Evolutionary conservation across 176 grass and related monocot genomes (phyloP).

Genomic region (Juncus inflexus): DNA sequence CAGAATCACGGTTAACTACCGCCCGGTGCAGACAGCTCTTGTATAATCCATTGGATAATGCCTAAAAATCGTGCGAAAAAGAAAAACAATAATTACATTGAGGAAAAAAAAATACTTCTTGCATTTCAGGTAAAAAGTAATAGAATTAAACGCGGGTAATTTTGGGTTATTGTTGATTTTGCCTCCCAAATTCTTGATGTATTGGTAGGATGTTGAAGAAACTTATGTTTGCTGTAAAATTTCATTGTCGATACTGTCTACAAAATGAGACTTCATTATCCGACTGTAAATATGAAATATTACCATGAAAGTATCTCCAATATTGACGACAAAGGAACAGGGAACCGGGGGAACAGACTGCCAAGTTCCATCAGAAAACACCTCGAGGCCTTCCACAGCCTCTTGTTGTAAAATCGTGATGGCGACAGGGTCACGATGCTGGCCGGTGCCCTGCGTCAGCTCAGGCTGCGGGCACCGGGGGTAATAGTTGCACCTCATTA

Average conservation of each 20-base stretch:
- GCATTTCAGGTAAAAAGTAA: neutral
- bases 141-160: neutral
- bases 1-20: constrained; percentile 14
- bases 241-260: no score
- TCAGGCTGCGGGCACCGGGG: constrained; percentile 78
- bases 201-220: no score
- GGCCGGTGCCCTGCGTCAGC: constrained; percentile 65
- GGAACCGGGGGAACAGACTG: constrained; percentile 39
- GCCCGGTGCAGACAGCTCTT: constrained; percentile 35
- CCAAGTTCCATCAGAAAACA: constrained; percentile 52
- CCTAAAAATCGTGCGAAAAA: constrained; percentile 16
- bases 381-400: constrained; percentile 57
- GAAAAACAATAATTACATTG: neutral
- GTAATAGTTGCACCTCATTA: constrained; percentile 88
- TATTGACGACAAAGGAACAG: constrained; percentile 57
- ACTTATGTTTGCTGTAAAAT: no score
- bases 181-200: no score
- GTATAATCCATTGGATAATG: constrained; percentile 23
- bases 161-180: no score
- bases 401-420: constrained; percentile 75
- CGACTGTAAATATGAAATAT: neutral
- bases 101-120: neutral
- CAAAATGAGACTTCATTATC: no score
- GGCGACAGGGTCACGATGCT: constrained; percentile 67
- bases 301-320: constrained; percentile 88